These are phyloP conservation scores for Andrographis paniculata DNA, from an alignment of 305 asterid genomes.

Conservation along the genomic window DNA sequence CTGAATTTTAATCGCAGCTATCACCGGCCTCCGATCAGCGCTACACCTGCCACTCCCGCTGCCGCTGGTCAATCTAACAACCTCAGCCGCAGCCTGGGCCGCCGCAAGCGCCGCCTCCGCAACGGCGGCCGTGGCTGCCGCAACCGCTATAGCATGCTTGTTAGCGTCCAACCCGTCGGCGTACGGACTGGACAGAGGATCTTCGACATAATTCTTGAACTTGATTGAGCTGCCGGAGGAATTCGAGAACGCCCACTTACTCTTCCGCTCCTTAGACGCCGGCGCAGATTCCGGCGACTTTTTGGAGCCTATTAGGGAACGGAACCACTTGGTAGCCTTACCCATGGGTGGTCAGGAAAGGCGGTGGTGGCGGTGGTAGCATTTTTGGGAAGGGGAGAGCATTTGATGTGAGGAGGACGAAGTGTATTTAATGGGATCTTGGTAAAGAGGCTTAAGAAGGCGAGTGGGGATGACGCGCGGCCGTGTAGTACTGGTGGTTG, in stretches of 20 bases:
- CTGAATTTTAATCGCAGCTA: slow-evolving; percentile 80
- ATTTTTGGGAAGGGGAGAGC: slow-evolving; percentile 21
- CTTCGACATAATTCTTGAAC: slow-evolving; percentile 15
- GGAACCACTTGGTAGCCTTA: slow-evolving; percentile 62
- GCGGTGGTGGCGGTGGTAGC: slow-evolving; percentile 13
- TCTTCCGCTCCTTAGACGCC: slow-evolving; percentile 23
- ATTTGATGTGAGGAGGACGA: not conserved
- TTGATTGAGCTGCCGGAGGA: slow-evolving; percentile 14
- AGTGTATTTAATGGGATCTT: slow-evolving; percentile 8
- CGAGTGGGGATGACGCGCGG: slow-evolving; percentile 20
- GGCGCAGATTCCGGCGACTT: slow-evolving; percentile 33
- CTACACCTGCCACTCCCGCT: slow-evolving; percentile 29
- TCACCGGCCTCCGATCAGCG: slow-evolving; percentile 42
- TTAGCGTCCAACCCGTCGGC: slow-evolving; percentile 54
- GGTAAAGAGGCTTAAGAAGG: slow-evolving; percentile 4
- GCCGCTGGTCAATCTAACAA: slow-evolving; percentile 59
- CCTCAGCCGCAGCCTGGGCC: slow-evolving; percentile 92
- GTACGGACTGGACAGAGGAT: slow-evolving; percentile 27
- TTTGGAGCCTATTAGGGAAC: slow-evolving; percentile 52
- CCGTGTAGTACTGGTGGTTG: slow-evolving; percentile 21
- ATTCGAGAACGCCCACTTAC: slow-evolving; percentile 22
- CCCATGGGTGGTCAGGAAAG: slow-evolving; percentile 84
- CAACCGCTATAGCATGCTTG: slow-evolving; percentile 90
- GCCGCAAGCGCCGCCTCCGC: slow-evolving; percentile 98
- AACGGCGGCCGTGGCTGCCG: slow-evolving; percentile 95